Base-by-base conservation (phyloP, 78 protist species). In the Dictyostelium purpureum region DNA sequence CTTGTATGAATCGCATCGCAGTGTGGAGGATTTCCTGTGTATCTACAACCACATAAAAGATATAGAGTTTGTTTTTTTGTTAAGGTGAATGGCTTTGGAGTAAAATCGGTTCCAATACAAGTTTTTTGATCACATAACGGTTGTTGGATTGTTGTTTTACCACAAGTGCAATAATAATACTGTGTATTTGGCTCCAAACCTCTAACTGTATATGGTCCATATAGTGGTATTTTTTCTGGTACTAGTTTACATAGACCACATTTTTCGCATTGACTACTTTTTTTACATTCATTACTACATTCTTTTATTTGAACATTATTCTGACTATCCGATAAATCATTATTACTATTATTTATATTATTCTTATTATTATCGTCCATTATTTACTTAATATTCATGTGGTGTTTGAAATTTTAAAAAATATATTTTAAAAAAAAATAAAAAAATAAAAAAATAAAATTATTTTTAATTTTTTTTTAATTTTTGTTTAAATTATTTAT, bases 1-100 rank as follows among this genome's bases (percentile, higher is more conserved):
- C 16, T 38, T 18, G 91, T 37, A 42, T 85, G 91, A 43, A 47
- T 26, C 6, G 73, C 91, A 85, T 85, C 91, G 40, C 91, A 85
- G 28, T 14, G 73, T n/a, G 91, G 91, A 16, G 69, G 45, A 21
- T 54, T 73, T 16, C 40, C 19, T 18, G 91, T 18, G 26, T 85
- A 85, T 42, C 91, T 35, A 56, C 91, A 85, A 59, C 91, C 91
- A 33, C 91, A 85, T n/a, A 85, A 47, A 28, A 85, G 61, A 35
- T 66, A 61, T 4, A 85, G 5, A 0, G 91, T 73, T 57, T 85
- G 91, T 31, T 85, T 54, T n/a, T 56, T 42, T 9, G 26, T 54
- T 10, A 85, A 14, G 10, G 1, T 26, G 19, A 85, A 85, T 40
- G 80, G 81, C 14, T 28, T 85, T 5, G 91, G 81, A 42, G 42